phyloP scores from a whole-genome alignment of 75 land plant species.

The Azolla pinnata region DNA sequence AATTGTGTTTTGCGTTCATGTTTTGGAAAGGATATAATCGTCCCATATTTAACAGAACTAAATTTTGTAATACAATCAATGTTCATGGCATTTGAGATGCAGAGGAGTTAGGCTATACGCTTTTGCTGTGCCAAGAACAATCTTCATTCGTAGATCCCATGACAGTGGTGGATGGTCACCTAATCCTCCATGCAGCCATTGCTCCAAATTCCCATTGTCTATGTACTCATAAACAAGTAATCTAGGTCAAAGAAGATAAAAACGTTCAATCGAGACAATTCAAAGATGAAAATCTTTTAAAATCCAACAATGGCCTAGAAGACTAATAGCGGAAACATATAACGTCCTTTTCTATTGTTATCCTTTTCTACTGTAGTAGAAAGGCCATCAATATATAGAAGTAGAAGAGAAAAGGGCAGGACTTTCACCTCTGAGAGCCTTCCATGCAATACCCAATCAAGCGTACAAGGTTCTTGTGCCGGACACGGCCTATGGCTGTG shows the following conservation, averaged over 20 bases:
- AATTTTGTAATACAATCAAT: no score
- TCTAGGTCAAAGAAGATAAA: slow-evolving; percentile 20
- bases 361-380: no score
- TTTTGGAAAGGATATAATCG: no score
- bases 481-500: slow-evolving; percentile 89
- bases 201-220: slow-evolving; percentile 64
- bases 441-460: slow-evolving; percentile 89
- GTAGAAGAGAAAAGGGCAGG: no score
- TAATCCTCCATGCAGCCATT: slow-evolving; percentile 73
- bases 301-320: not conserved
- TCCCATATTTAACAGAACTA: no score
- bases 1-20: no score
- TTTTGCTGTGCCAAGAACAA: slow-evolving; percentile 66
- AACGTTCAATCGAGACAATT: not conserved
- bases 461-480: slow-evolving; percentile 88
- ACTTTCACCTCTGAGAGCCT: slow-evolving; percentile 89
- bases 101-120: no score
- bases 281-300: not conserved
- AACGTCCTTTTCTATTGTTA: no score
- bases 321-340: no score
- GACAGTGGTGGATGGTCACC: slow-evolving; percentile 39
- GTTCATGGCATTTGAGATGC: slow-evolving; percentile 27
- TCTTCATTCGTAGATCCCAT: slow-evolving; percentile 71
- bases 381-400: no score
- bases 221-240: slow-evolving; percentile 68